phyloP scores from a whole-genome alignment of 2,329 filamentous ascomycete species.

The Xylariaceae sp. region DNA sequence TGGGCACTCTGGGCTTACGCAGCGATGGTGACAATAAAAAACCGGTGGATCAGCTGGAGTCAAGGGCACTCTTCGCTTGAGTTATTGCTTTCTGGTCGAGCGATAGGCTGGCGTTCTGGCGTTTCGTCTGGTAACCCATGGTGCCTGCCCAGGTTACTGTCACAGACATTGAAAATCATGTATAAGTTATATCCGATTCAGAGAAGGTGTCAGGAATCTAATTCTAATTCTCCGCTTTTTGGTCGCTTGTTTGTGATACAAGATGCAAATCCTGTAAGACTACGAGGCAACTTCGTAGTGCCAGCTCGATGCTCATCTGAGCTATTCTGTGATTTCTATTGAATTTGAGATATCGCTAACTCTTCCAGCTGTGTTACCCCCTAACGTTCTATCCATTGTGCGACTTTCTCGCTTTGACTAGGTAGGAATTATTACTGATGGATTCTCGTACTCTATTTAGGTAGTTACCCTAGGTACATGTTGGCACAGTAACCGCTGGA shows the following conservation, averaged over 20 bases:
- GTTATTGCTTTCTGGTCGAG: slow-evolving; percentile 12
- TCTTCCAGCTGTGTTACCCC: too few relatives aligned
- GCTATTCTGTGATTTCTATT: too few relatives aligned
- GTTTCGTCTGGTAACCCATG: slow-evolving; percentile 17
- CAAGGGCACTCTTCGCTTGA: slow-evolving; percentile 70
- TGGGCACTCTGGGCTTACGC: slow-evolving; percentile 70
- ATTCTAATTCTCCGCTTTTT: neutral
- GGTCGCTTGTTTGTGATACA: neutral
- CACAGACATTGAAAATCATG: neutral
- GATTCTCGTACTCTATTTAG: too few relatives aligned
- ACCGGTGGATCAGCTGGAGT: slow-evolving; percentile 68
- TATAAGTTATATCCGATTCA: neutral
- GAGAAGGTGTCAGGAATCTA: neutral
- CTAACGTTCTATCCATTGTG: too few relatives aligned
- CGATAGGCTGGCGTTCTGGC: slow-evolving; percentile 25
- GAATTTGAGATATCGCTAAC: too few relatives aligned
- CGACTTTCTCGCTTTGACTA: too few relatives aligned
- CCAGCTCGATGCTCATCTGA: too few relatives aligned
- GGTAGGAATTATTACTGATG: too few relatives aligned
- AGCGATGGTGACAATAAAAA: slow-evolving; percentile 60
- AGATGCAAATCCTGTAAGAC: neutral
- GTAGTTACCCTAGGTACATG: neutral
- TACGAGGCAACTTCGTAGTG: too few relatives aligned
- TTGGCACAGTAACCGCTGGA: too few relatives aligned
- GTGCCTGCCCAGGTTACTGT: slow-evolving; percentile 1